Evolutionary conservation across 352 stramenopile species (phyloP), one percentile per base, ranked within the genome.

Genomic region (Pythium apleroticum): DNA sequence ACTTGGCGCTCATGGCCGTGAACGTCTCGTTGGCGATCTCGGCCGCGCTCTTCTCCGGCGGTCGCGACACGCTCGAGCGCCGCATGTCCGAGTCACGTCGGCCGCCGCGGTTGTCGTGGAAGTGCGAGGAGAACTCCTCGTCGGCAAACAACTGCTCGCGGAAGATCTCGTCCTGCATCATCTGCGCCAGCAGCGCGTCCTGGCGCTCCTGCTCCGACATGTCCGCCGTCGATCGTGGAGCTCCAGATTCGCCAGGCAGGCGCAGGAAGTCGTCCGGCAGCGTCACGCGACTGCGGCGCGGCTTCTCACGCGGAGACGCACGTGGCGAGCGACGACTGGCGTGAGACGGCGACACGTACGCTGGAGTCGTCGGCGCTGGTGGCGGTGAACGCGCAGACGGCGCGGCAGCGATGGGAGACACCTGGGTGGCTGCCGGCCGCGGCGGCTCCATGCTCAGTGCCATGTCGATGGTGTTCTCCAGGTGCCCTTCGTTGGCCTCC

Each of bases 111-210:
- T 76, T 57, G 39, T 58, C 67, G 22, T 80, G 61, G 53, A 95
- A 92, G 58, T 95, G 84, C 35, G 70, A 73, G n/a, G 77, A 82
- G 55, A 93, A 88, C 61, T 95, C 86, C 24, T 90, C 70, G 41
- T 78, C 88, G 15, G 71, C 77, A 20, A 92, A 61, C 31, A 95
- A 65, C 53, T 95, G 73, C 53, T 93, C 67, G 15, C 84, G 83
- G 63, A 94, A 92, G 62, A 93, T 85, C 69, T 93, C 83, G 54
- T 92, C 86, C 64, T 95, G 86, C 48, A 95, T 52, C 86, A 93
- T 95, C 20, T 79, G 78, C 9, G 86, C 86, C 39, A 95, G 60
- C 35, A 84, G 73, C 1, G 81, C 81, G 58, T 95, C 84, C 43
- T 81, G 78, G 39, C 86, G 72, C 53, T 92, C 84, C 63, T 93